phyloP scores from a whole-genome alignment of 495 filamentous ascomycete species.

The Antarctomyces pellizariae region DNA sequence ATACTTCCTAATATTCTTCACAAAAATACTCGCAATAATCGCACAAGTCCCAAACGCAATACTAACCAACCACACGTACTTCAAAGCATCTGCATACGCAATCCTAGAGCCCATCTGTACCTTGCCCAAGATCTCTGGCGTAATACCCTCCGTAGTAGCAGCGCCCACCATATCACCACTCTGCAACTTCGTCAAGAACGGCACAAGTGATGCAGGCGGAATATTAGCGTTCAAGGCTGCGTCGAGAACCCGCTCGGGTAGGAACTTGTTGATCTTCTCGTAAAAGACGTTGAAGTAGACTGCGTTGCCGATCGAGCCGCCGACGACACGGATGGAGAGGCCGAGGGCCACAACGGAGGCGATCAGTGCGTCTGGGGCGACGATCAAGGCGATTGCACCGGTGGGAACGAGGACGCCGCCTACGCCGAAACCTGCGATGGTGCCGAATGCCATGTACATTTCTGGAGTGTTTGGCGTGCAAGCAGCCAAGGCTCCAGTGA shows the following conservation, averaged over 20 bases:
- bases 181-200: neutral
- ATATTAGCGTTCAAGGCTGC: slow-evolving; percentile 2
- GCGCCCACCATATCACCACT: neutral
- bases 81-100: slow-evolving; percentile 10
- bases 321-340: slow-evolving; percentile 13
- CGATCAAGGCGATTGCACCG: slow-evolving; percentile 12
- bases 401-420: slow-evolving; percentile 14
- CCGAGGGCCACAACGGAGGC: slow-evolving; percentile 12
- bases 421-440: slow-evolving; percentile 13
- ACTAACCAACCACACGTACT: slow-evolving; percentile 12
- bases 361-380: slow-evolving; percentile 14
- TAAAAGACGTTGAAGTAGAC: slow-evolving; percentile 16
- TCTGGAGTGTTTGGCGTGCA: slow-evolving; percentile 9
- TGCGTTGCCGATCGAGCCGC: slow-evolving; percentile 14
- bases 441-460: slow-evolving; percentile 9
- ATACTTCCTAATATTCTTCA: slow-evolving; percentile 36
- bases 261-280: slow-evolving; percentile 7
- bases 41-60: slow-evolving; percentile 11
- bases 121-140: neutral
- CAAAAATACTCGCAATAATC: neutral
- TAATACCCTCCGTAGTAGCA: too few species aligned
- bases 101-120: slow-evolving; percentile 9
- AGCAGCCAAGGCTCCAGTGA: slow-evolving; percentile 10
- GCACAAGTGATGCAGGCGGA: neutral
- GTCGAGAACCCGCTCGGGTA: slow-evolving; percentile 4